Evolutionary conservation across 768 basidiomycete species (phyloP).

Genomic region (Amanita exitialis): DNA sequence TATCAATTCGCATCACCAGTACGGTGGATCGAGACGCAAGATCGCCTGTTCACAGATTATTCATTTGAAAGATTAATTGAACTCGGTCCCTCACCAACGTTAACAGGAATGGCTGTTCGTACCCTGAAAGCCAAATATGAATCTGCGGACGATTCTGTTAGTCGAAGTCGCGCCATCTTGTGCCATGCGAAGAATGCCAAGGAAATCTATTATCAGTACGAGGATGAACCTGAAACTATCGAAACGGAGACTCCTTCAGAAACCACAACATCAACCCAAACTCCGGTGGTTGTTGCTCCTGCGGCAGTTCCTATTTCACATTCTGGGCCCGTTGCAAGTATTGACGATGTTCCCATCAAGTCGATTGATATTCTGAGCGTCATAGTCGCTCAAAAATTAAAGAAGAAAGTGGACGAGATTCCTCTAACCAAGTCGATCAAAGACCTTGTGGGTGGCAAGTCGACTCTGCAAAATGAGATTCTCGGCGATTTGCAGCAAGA

Average conservation of each 20-base stretch:
- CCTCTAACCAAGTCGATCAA: conserved; percentile 93
- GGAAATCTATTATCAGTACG: conserved; percentile 97
- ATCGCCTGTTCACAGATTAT: conserved; percentile 80
- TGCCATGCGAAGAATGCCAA: conserved; percentile 94
- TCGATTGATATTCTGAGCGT: conserved; percentile 79
- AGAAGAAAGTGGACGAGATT: conserved; percentile 87
- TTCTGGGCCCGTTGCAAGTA: conserved; percentile 54
- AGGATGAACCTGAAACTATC: conserved; percentile 60
- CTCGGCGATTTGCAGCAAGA: conserved; percentile 94
- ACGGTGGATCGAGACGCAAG: conserved; percentile 99
- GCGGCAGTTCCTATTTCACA: conserved; percentile 35
- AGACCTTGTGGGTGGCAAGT: conserved; percentile 97
- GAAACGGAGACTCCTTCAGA: conserved; percentile 23
- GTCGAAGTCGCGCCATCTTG: conserved; percentile 68
- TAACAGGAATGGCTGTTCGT: conserved; percentile 89
- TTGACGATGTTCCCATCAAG: conserved; percentile 90
- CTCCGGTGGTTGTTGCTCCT: conserved; percentile 30
- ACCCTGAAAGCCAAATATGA: conserved; percentile 95
- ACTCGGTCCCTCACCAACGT: conserved; percentile 90
- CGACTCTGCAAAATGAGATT: conserved; percentile 97
- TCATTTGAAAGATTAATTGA: conserved; percentile 92
- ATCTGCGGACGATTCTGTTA: conserved; percentile 74
- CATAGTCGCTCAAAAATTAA: conserved; percentile 96
- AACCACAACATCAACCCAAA: conserved; percentile 22
- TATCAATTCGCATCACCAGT: conserved; percentile 99